Base-by-base conservation (phyloP, 2,329 filamentous ascomycete genomes). In the Aspergillus ochraceus region DNA sequence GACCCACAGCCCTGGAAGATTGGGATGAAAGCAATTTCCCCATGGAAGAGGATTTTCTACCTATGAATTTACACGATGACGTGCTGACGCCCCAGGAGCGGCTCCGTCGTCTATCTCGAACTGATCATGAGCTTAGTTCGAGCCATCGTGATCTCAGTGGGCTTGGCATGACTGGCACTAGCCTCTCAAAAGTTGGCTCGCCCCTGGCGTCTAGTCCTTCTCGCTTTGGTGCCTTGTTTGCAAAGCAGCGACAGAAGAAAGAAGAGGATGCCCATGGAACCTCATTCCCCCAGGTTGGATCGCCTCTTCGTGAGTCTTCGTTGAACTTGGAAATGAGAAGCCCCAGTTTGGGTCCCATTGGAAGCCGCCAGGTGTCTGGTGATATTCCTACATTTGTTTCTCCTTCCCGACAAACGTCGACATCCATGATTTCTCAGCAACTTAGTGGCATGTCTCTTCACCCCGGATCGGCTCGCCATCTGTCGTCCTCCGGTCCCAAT, bases 41-140 rank as follows among this genome's bases (percentile, higher is more conserved):
- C 30, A 94, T 95, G 68, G 91, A 96, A 74, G 93, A 96, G 70
- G 92, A 96, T 70, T 91, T 95, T 69, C 82, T 98, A 10, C 95
- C 94, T 0, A 90, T 83, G 29, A 86, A 82, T 57, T 74, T 89
- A 50, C 85, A 86, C 63, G 86, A 89, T 64, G 81, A 89, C 68
- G 80, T 88, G 14, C 79, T 88, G 36, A 86, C 84, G 0, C 85
- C 86, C 0, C 84, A 87, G 64, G 85, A 87, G 68, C 83, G 83
- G 67, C 81, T 84, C 71, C 80, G 86, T 50, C 80, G 86, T 19
- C 80, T 85, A 55, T 88, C 86, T 12, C 80, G 85, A 50, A 84
- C 83, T 14, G 84, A 86, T 52, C 79, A 81, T 56, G 84, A 86
- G 3, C 59, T 75, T 66, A 79, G 67, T 70, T 77, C 70, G 42